Conservation (phyloP, 1,139 yeast species). For the Sugiyamaella pinicola region DNA sequence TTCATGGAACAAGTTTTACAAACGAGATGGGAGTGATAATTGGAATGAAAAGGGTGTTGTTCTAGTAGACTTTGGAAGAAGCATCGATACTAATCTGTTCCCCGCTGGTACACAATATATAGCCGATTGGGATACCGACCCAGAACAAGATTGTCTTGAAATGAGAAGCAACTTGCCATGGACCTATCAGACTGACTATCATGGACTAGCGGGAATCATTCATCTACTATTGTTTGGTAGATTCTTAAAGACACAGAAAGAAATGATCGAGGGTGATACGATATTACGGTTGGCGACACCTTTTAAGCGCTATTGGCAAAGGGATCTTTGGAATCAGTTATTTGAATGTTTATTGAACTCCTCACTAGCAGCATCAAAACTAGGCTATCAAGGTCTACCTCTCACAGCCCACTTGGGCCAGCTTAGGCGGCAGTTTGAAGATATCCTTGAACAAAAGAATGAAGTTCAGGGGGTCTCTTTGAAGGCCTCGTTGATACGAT, state of each 20-base stretch:
- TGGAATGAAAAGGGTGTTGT: conserved; percentile 63
- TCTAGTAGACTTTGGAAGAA: conserved; percentile 82
- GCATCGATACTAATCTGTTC: conserved; percentile 68
- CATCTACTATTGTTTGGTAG: conserved; percentile 66
- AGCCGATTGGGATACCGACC: conserved; percentile 64
- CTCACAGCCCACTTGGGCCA: conserved; percentile 45
- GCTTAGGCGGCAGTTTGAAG: conserved; percentile 50
- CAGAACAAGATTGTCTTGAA: conserved; percentile 73
- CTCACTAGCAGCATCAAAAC: conserved; percentile 25
- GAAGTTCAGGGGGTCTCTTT: conserved; percentile 34
- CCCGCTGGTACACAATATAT: conserved; percentile 54
- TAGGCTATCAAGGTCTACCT: conserved; percentile 41
- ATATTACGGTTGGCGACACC: conserved; percentile 47
- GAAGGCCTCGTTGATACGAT: conserved; percentile 29
- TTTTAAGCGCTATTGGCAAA: conserved; percentile 79
- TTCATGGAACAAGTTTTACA: conserved; percentile 33
- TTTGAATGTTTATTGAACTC: conserved; percentile 71
- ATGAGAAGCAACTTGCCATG: conserved; percentile 66
- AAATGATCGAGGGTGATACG: conserved; percentile 29
- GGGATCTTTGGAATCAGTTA: conserved; percentile 67
- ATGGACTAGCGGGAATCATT: conserved; percentile 75
- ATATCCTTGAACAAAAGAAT: conserved; percentile 45
- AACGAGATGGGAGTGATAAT: conserved; percentile 45
- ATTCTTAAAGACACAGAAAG: conserved; percentile 51
- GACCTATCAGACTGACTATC: conserved; percentile 84